Conservation (phyloP, 768 basidiomycete species). For the Rhodosporidiobolus odoratus region DNA sequence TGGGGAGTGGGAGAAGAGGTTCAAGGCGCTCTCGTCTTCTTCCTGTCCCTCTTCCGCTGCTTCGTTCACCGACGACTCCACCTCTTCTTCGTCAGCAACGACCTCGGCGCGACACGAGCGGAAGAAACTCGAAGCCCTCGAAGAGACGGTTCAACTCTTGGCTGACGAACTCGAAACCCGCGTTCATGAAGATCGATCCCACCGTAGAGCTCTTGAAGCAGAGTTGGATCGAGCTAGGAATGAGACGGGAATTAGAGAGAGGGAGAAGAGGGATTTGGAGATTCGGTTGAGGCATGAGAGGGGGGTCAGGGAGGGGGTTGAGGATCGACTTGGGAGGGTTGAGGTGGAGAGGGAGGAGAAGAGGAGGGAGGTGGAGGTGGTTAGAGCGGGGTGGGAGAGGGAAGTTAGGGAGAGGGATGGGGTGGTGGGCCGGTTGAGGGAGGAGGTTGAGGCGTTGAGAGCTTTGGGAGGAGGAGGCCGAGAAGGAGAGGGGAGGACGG, state of each 20-base stretch:
- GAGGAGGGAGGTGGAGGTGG: not conserved
- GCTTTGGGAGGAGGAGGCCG: not conserved
- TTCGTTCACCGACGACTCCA: not conserved
- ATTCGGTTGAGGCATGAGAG: slow-evolving; percentile 13
- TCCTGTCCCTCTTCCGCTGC: not conserved
- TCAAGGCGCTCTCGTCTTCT: not conserved
- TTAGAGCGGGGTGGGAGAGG: not conserved
- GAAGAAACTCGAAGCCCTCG: slow-evolving; percentile 23
- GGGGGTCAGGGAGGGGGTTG: not conserved
- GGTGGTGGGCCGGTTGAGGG: not conserved
- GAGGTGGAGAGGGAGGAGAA: not conserved
- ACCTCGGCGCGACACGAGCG: not conserved
- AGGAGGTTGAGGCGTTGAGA: not conserved
- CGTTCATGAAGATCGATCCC: slow-evolving; percentile 1
- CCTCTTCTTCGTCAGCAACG: too few species aligned
- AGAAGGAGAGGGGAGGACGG: slow-evolving; percentile 12
- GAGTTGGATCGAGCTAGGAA: slow-evolving; percentile 3
- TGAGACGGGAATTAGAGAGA: not conserved
- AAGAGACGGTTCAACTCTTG: slow-evolving; percentile 25
- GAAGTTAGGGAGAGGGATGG: slow-evolving; percentile 7
- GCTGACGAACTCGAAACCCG: slow-evolving; percentile 36
- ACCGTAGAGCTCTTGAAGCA: not conserved
- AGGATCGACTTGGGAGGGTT: not conserved
- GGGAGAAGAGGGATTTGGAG: slow-evolving; percentile 15
- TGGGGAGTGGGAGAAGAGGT: slow-evolving; percentile 10